These are phyloP conservation scores for Lichtheimia hyalospora DNA, from an alignment of 371 early-diverging fungal species.

Conservation along the genomic window DNA sequence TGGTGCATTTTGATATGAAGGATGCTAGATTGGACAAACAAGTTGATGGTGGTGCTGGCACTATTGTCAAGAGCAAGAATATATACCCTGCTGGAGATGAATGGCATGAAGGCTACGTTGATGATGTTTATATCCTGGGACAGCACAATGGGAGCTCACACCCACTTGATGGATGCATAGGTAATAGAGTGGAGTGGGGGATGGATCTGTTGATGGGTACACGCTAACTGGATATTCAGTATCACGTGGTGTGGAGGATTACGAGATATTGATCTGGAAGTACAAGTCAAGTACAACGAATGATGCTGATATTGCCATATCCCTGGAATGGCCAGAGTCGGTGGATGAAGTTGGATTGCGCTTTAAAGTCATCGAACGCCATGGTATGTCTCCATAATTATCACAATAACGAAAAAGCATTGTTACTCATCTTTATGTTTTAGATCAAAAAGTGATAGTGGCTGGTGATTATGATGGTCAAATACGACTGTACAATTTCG, in stretches of 20 bases:
- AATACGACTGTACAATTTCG: constrained; percentile 37
- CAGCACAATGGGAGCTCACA: constrained; percentile 18
- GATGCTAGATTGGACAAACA: neutral
- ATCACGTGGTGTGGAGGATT: constrained; percentile 41
- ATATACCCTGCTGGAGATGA: constrained; percentile 52
- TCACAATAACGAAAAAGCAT: neutral
- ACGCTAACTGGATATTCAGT: constrained; percentile 12
- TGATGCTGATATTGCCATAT: constrained; percentile 36
- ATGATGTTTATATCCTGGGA: constrained; percentile 47
- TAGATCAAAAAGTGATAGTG: constrained; percentile 31
- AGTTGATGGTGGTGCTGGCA: neutral
- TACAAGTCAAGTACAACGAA: constrained; percentile 29
- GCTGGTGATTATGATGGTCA: constrained; percentile 48
- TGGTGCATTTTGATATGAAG: constrained; percentile 22
- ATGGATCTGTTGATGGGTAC: neutral
- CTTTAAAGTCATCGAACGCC: constrained; percentile 35
- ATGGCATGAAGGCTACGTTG: constrained; percentile 63
- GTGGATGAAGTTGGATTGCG: constrained; percentile 26
- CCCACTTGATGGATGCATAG: constrained; percentile 17
- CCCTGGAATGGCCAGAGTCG: constrained; percentile 41
- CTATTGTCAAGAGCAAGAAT: constrained; percentile 14
- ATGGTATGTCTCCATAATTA: constrained; percentile 12
- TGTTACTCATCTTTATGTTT: neutral
- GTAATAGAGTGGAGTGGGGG: constrained; percentile 5
- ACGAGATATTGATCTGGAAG: constrained; percentile 42